These are phyloP conservation scores for Excoecaria cochinchinensis DNA, from an alignment of 345 rosid genomes.

Conservation along the genomic window DNA sequence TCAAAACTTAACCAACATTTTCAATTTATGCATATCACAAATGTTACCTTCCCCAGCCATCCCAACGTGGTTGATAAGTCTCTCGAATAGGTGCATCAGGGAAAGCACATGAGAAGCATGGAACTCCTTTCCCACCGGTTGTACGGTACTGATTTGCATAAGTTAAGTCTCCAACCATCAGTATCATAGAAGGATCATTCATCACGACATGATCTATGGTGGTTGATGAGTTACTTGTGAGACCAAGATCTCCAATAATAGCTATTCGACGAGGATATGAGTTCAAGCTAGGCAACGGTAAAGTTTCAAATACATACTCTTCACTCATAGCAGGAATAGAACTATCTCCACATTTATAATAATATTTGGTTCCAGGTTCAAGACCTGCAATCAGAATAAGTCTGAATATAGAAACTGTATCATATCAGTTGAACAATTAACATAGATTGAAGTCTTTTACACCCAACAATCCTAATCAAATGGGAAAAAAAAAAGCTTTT, in stretches of 20 bases:
- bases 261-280: slow-evolving; percentile 66
- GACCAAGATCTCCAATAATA: slow-evolving; percentile 79
- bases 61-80: slow-evolving; percentile 95
- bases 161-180: slow-evolving; percentile 76
- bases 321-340: slow-evolving; percentile 71
- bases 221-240: slow-evolving; percentile 74
- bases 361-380: slow-evolving; percentile 58
- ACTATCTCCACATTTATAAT: slow-evolving; percentile 74
- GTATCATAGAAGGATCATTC: slow-evolving; percentile 67
- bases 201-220: slow-evolving; percentile 59
- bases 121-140: slow-evolving; percentile 66
- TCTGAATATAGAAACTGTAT: background rate
- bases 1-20: background rate
- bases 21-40: background rate
- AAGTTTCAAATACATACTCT: slow-evolving; percentile 52
- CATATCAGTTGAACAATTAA: background rate
- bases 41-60: slow-evolving; percentile 85
- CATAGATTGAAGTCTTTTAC: background rate
- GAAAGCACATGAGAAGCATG: slow-evolving; percentile 71
- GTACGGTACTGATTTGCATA: slow-evolving; percentile 88
- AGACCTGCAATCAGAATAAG: slow-evolving; percentile 45
- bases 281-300: slow-evolving; percentile 47
- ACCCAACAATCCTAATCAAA: background rate
- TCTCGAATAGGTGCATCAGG: slow-evolving; percentile 78
- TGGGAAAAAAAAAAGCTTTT: background rate